A percentile compares a stretch with the other conserved stretches of the same genome.
phyloP scores from a whole-genome alignment of 345 rosid species.

The Linum tenue region DNA sequence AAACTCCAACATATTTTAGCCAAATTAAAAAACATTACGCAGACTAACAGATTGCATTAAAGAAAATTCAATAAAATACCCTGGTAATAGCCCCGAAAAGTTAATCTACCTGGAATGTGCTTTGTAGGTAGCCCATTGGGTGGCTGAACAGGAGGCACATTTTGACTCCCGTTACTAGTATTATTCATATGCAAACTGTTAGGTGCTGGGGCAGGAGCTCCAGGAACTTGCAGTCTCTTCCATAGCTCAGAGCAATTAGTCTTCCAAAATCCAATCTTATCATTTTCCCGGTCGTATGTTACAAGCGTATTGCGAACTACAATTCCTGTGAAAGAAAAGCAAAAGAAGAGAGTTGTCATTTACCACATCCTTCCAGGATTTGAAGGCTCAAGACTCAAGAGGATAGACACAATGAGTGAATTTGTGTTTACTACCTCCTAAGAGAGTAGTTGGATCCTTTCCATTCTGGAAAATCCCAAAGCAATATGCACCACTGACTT shows the following conservation, averaged over 20 bases:
- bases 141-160: slow-evolving; percentile 31
- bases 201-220: slow-evolving; percentile 36
- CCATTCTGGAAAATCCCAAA: slow-evolving; percentile 23
- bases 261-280: slow-evolving; percentile 70
- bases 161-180: slow-evolving; percentile 20
- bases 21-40: neutral
- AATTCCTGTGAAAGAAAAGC: slow-evolving; percentile 48
- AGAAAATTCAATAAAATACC: neutral
- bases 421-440: slow-evolving; percentile 18
- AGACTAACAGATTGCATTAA: neutral
- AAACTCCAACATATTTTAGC: neutral
- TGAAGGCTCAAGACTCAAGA: neutral
- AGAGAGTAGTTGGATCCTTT: slow-evolving; percentile 19
- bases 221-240: slow-evolving; percentile 38
- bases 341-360: slow-evolving; percentile 3
- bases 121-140: slow-evolving; percentile 28
- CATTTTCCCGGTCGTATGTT: slow-evolving; percentile 65
- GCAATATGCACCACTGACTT: slow-evolving; percentile 26
- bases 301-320: slow-evolving; percentile 68
- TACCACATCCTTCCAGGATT: neutral
- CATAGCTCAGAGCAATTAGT: slow-evolving; percentile 73
- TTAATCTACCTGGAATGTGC: slow-evolving; percentile 39
- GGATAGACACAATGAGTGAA: neutral
- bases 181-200: slow-evolving; percentile 9
- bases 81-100: neutral